phyloP scores from a whole-genome alignment of 306 rosid species.

The Prunus armeniaca region DNA sequence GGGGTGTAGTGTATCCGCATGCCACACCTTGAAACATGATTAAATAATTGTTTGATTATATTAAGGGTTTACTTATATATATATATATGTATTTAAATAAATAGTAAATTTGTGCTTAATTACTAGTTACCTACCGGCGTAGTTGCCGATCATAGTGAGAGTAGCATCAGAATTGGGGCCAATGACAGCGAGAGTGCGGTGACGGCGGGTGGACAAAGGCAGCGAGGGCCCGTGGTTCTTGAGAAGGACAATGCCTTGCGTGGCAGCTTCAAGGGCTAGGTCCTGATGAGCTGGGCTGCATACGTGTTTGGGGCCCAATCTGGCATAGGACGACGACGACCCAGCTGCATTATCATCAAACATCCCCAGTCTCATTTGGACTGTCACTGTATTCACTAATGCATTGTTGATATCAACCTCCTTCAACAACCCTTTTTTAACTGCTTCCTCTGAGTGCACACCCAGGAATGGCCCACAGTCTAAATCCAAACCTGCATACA shows the following conservation, averaged over 20 bases:
- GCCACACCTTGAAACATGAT: constrained; percentile 51
- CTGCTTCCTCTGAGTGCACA: constrained; percentile 61
- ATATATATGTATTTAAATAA: too few relatives aligned
- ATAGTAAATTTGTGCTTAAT: too few relatives aligned
- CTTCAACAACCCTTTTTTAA: constrained; percentile 56
- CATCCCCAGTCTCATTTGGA: constrained; percentile 94
- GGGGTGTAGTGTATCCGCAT: constrained; percentile 69
- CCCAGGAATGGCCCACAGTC: constrained; percentile 89
- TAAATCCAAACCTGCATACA: constrained; percentile 61
- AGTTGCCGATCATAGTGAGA: constrained; percentile 77
- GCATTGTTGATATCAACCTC: constrained; percentile 57
- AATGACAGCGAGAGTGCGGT: constrained; percentile 67
- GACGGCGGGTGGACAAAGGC: constrained; percentile 54
- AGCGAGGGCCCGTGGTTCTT: constrained; percentile 56
- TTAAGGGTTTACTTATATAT: too few relatives aligned
- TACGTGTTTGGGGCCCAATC: constrained; percentile 72
- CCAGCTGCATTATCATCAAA: constrained; percentile 67
- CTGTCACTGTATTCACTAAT: constrained; percentile 53
- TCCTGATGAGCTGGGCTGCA: constrained; percentile 66
- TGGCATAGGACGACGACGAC: constrained; percentile 35
- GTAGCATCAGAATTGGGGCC: constrained; percentile 84
- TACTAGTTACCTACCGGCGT: constrained; percentile 51
- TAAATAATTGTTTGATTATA: too few relatives aligned
- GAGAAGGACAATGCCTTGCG: constrained; percentile 82
- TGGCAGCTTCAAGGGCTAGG: constrained; percentile 77